phyloP scores from a whole-genome alignment of 2,329 filamentous ascomycete genomes.

The Geosmithia putterillii region DNA sequence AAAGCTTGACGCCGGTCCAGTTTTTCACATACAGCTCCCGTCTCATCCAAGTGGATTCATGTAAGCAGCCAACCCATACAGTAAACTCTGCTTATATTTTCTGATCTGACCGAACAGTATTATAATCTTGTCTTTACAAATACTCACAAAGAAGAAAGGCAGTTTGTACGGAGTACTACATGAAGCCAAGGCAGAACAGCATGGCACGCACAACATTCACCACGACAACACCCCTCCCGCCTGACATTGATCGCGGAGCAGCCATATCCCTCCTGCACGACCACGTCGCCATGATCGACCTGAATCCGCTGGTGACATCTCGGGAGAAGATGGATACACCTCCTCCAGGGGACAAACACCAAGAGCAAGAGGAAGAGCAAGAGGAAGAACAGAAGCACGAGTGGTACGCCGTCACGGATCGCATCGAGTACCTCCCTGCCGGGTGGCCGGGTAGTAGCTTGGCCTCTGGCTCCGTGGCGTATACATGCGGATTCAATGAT shows the following conservation, averaged over 20 bases:
- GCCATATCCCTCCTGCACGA: conserved; percentile 66
- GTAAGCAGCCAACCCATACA: neutral
- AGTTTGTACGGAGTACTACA: too few species aligned
- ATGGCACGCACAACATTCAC: conserved; percentile 67
- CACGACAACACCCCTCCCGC: conserved; percentile 65
- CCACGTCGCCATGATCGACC: conserved; percentile 73
- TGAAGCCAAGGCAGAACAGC: neutral
- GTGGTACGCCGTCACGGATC: conserved; percentile 75
- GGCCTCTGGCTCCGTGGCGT: conserved; percentile 55
- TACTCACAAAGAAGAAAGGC: neutral
- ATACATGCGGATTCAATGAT: conserved; percentile 72
- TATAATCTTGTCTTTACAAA: too few species aligned
- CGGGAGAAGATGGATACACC: conserved; percentile 19
- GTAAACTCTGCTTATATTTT: neutral
- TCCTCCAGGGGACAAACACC: conserved; percentile 51
- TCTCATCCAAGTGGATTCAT: conserved; percentile 1
- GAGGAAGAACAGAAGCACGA: conserved; percentile 31
- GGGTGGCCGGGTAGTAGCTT: conserved; percentile 39
- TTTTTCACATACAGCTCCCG: neutral
- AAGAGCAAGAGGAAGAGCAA: neutral
- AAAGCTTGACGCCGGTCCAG: neutral
- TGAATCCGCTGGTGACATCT: conserved; percentile 63
- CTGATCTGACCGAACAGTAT: too few species aligned
- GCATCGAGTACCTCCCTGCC: conserved; percentile 62
- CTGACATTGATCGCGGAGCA: conserved; percentile 52